Base-by-base conservation (phyloP, 2,329 filamentous ascomycete genomes). In the Epichloe sylvatica region DNA sequence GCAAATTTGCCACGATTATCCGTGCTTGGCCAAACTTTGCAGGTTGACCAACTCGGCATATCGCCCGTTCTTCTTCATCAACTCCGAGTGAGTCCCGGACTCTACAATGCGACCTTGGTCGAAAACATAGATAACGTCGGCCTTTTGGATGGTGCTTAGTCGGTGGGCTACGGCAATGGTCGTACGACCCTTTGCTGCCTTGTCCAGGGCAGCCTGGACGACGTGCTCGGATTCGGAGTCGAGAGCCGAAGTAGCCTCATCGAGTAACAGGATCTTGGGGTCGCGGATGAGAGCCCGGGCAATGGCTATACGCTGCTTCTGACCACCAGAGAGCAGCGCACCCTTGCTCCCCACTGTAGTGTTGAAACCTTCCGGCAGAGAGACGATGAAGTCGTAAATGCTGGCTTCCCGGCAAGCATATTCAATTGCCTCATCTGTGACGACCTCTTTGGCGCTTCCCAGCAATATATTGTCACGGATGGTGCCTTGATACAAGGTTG, bases 71-170 rank as follows among this genome's bases (percentile, higher is more conserved):
- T 73, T 75, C 56, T 72, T 75, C 76, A 86, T 81, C 58, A 91
- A 63, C 61, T 88, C 84, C 0, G 70, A 60, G 62, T 97, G 91
- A 8, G 81, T 88, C 5, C 91, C 91, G 56, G 78, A 77, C 70
- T 97, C 91, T 1, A 94, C 85, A 41, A 97, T 79, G 52, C 80
- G 77, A 7, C 91, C 92, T 59, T 86, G 82, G 64, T 96, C 90
- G 63, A 97, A 92, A n/a, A 97, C 91, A 56, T 94, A 96, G 58
- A 97, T 97, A 45, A 91, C 71, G 62, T 97, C 91, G 0, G 91
- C 91, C 63, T 92, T 90, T 63, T 95, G 89, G 53, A 97, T 96
- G 0, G 92, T 96, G 60, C 82, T 88, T 5, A 98, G 71, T 23
- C 92, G 76, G 67, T 98, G 91, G 3, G 92, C 92, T 1, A 98